These are phyloP conservation scores for Blastomyces parvus DNA, from an alignment of 2,329 filamentous ascomycete genomes.

Conservation along the genomic window DNA sequence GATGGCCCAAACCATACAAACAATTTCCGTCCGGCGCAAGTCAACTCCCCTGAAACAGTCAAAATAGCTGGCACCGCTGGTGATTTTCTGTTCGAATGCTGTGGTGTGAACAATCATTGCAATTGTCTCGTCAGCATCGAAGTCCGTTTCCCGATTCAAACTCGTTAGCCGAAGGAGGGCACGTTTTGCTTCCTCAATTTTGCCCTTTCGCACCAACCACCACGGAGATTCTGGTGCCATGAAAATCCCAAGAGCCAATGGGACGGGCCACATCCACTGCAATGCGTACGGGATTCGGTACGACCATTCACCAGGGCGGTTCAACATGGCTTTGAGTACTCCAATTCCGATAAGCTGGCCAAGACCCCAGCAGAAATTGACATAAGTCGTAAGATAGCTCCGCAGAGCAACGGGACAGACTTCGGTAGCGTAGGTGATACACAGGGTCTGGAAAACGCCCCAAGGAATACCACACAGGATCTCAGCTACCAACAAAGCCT, in stretches of 20 bases:
- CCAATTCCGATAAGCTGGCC: conserved; percentile 45
- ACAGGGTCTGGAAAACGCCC: conserved; percentile 44
- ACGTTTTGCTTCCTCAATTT: conserved; percentile 40
- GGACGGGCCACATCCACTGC: conserved; percentile 47
- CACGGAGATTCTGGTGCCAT: conserved; percentile 44
- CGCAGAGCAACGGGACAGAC: conserved; percentile 40
- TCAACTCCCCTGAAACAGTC: conserved; percentile 80
- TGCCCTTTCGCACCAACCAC: conserved; percentile 42
- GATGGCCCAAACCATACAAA: conserved; percentile 55
- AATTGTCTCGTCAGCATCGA: conserved; percentile 73
- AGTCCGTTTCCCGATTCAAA: conserved; percentile 50
- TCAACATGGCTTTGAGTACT: conserved; percentile 42
- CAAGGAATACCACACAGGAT: conserved; percentile 44
- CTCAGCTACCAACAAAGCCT: conserved; percentile 41
- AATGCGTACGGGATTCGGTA: conserved; percentile 45
- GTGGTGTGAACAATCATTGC: conserved; percentile 91
- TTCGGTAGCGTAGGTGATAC: conserved; percentile 40
- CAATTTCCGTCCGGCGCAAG: conserved; percentile 65
- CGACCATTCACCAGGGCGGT: conserved; percentile 40
- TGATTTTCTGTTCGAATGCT: conserved; percentile 66
- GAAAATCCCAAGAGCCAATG: conserved; percentile 39
- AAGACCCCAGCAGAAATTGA: conserved; percentile 41
- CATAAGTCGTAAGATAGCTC: conserved; percentile 39
- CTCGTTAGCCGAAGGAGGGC: conserved; percentile 39
- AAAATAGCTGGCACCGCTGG: conserved; percentile 60